Conservation (phyloP, 345 rosid species). For the Lumnitzera littorea region DNA sequence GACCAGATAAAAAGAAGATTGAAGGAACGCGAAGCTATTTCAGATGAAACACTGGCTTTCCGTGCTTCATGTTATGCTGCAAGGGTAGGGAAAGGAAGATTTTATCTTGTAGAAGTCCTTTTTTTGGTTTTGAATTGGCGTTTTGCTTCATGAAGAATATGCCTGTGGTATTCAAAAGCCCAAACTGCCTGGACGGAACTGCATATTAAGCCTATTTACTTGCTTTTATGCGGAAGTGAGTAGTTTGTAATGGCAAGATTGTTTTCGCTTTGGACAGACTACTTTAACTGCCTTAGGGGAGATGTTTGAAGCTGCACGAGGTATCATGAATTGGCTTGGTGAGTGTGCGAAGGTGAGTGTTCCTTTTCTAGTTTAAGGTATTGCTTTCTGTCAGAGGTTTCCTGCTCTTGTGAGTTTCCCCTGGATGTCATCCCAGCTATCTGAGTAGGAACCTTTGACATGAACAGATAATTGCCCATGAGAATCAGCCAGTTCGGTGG, state of each 20-base stretch:
- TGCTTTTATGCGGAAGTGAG: conserved; percentile 8
- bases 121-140: neutral
- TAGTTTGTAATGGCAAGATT: neutral
- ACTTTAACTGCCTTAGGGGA: conserved; percentile 84
- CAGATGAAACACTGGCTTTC: conserved; percentile 51
- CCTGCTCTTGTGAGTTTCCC: neutral
- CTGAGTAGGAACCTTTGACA: conserved; percentile 1
- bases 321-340: conserved; percentile 93
- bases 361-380: conserved; percentile 5
- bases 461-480: conserved; percentile 73
- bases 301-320: conserved; percentile 96
- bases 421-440: neutral
- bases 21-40: conserved; percentile 68
- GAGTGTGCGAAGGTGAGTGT: conserved; percentile 85
- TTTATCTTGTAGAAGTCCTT: neutral
- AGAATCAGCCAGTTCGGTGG: conserved; percentile 89
- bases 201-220: conserved; percentile 3
- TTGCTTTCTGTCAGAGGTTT: neutral
- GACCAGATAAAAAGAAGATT: conserved; percentile 91
- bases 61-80: conserved; percentile 93
- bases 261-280: conserved; percentile 36
- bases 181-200: neutral
- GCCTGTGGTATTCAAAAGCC: too few species aligned
- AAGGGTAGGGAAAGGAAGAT: conserved; percentile 44
- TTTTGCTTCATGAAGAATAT: too few species aligned